Evolutionary conservation across 805 yeast species (phyloP).

Genomic region (Wickerhamiella occidentalis): DNA sequence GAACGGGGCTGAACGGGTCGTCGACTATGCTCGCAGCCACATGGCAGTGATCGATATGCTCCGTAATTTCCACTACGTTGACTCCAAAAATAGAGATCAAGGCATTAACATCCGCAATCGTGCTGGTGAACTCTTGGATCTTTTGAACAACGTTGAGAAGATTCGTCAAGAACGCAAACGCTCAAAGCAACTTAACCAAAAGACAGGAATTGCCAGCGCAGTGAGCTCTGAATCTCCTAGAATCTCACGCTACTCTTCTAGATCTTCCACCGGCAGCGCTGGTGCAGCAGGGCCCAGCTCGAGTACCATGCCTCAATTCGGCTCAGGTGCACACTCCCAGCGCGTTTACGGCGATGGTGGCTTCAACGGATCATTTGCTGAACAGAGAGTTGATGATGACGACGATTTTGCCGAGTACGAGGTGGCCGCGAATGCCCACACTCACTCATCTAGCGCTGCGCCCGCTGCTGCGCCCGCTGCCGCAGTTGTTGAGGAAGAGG

Average conservation of each 20-base stretch:
- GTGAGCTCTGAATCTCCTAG: slow-evolving; percentile 24
- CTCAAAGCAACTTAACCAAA: slow-evolving; percentile 75
- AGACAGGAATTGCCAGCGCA: slow-evolving; percentile 44
- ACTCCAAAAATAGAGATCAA: slow-evolving; percentile 87
- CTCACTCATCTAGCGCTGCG: neutral
- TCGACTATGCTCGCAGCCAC: slow-evolving; percentile 86
- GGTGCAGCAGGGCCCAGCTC: slow-evolving; percentile 8
- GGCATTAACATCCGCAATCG: slow-evolving; percentile 91
- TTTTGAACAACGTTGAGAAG: slow-evolving; percentile 63
- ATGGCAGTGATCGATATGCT: slow-evolving; percentile 72
- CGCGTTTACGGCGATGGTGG: slow-evolving; percentile 34
- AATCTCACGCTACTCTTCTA: slow-evolving; percentile 23
- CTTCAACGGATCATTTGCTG: slow-evolving; percentile 27
- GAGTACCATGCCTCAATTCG: slow-evolving; percentile 22
- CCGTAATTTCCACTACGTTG: slow-evolving; percentile 86
- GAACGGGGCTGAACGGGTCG: slow-evolving; percentile 88
- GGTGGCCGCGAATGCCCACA: slow-evolving; percentile 13
- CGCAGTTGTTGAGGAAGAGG: slow-evolving; percentile 28
- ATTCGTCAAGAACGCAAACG: slow-evolving; percentile 79
- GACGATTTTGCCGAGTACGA: slow-evolving; percentile 22
- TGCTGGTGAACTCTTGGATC: slow-evolving; percentile 57
- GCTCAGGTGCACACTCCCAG: slow-evolving; percentile 27
- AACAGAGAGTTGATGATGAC: slow-evolving; percentile 11
- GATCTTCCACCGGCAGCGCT: slow-evolving; percentile 11
- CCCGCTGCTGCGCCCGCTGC: slow-evolving; percentile 5